Percentiles rank a stretch among this genome's conserved stretches.
Evolutionary conservation across 106 monocot genomes (phyloP).

Genomic region (Gastrodia elata): DNA sequence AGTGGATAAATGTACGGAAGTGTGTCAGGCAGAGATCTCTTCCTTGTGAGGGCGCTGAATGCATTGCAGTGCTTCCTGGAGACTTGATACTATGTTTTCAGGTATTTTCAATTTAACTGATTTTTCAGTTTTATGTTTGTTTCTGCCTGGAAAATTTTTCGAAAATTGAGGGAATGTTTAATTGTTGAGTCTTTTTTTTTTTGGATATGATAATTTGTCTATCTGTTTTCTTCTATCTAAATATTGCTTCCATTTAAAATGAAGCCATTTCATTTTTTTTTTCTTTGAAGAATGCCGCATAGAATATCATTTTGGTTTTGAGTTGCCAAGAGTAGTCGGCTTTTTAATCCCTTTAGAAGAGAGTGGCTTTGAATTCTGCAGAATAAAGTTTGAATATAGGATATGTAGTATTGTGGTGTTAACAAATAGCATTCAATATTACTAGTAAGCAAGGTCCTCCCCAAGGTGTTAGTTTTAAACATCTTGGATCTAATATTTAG

Average conservation of each 20-base stretch:
- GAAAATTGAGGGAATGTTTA: neutral
- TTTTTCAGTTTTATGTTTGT: neutral
- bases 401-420: no score
- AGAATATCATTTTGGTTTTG: no score
- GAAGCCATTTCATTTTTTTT: neutral
- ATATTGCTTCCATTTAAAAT: neutral
- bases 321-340: no score
- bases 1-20: conserved; percentile 79
- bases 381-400: no score
- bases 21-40: conserved; percentile 90
- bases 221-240: neutral
- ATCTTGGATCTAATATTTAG: no score
- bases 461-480: no score
- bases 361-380: no score
- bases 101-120: conserved; percentile 26
- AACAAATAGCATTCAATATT: no score
- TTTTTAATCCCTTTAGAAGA: no score
- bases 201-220: neutral
- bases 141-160: neutral
- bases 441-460: no score
- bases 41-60: conserved; percentile 90
- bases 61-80: conserved; percentile 85
- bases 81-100: conserved; percentile 97
- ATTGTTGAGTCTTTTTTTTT: neutral
- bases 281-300: neutral